Conservation (phyloP, 1,284 basidiomycete species). For the Rhizoctonia solani region DNA sequence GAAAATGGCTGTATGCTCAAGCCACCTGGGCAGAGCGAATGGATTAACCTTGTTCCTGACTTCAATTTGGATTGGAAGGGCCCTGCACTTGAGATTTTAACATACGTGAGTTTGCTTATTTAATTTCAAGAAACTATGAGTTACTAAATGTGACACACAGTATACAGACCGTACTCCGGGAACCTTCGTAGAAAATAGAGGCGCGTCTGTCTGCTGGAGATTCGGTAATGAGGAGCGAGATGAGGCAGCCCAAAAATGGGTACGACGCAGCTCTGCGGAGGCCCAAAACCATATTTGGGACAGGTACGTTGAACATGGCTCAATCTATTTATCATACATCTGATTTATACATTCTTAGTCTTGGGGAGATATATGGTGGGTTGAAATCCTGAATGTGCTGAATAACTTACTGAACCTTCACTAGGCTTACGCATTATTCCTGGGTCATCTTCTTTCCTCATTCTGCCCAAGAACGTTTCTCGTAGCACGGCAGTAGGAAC, state of each 20-base stretch:
- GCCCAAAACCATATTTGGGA: slow-evolving; percentile 91
- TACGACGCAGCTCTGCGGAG: slow-evolving; percentile 81
- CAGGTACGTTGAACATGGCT: slow-evolving; percentile 49
- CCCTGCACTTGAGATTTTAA: slow-evolving; percentile 77
- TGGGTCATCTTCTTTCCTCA: slow-evolving; percentile 75
- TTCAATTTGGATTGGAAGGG: slow-evolving; percentile 79
- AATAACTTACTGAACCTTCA: neutral
- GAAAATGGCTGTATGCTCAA: slow-evolving; percentile 89
- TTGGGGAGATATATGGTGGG: slow-evolving; percentile 71
- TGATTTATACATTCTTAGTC: slow-evolving; percentile 49
- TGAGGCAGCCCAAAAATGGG: slow-evolving; percentile 70
- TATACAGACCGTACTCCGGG: slow-evolving; percentile 87
- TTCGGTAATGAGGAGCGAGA: slow-evolving; percentile 67
- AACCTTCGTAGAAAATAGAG: slow-evolving; percentile 82
- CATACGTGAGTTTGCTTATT: slow-evolving; percentile 61
- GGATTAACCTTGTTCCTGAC: slow-evolving; percentile 80
- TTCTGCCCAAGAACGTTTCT: slow-evolving; percentile 82
- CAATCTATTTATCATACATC: neutral
- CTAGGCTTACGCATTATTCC: slow-evolving; percentile 73
- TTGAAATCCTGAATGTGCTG: slow-evolving; percentile 4
- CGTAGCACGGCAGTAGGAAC: slow-evolving; percentile 78
- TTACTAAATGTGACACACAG: slow-evolving; percentile 48
- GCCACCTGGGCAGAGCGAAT: slow-evolving; percentile 50
- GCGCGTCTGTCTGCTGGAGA: slow-evolving; percentile 81
- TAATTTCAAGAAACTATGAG: neutral